Base-by-base conservation (phyloP, 1,139 yeast species). In the Debaryomycetaceae sp. region DNA sequence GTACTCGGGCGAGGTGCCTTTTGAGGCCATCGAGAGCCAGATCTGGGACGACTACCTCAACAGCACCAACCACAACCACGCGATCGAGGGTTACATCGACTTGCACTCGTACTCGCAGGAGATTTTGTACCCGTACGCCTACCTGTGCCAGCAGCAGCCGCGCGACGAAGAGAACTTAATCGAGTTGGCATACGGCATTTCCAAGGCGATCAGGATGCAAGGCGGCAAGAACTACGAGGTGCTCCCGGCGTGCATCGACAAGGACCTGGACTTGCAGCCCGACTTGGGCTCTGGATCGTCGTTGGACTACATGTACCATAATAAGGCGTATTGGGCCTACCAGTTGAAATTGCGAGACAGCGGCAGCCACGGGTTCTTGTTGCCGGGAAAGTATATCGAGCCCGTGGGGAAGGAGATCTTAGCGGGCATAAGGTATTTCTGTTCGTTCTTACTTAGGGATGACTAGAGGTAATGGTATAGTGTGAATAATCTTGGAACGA, bases 51-150 rank as follows among this genome's bases (percentile, higher is more conserved):
- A 67, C 4, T 83, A 78, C 45, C 62, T 86, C 45, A 78, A 78
- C 49, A 57, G 62, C 28, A 79, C 78, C 30, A 78, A 73, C 45
- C 61, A 64, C 28, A 62, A 71, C 35, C 84, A 80, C 51, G 68
- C 71, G 27, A 73, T 84, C 25, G 72, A 75, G 49, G 95, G 95
- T 1, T 86, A 77, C 51, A 60, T 86, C 31, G 95, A 86, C 51
- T 67, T 84, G 44, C 95, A 84, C 49, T 83, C 94, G 1, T 86
- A 86, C 50, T 73, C 95, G 1, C 93, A 86, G 52, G 89, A 83
- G 45, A 71, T 86, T 18, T 62, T 85, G 21, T 84, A 80, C 49
- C 95, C 95, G 1, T 84, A 82, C 49, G 91, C 94, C 1, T 83
- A 71, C 49, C 77, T 89, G 3, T 84, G 95, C 54, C 70, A 69